Conservation (phyloP, 2,329 filamentous ascomycete species). For the Ophiosphaerella korrae region DNA sequence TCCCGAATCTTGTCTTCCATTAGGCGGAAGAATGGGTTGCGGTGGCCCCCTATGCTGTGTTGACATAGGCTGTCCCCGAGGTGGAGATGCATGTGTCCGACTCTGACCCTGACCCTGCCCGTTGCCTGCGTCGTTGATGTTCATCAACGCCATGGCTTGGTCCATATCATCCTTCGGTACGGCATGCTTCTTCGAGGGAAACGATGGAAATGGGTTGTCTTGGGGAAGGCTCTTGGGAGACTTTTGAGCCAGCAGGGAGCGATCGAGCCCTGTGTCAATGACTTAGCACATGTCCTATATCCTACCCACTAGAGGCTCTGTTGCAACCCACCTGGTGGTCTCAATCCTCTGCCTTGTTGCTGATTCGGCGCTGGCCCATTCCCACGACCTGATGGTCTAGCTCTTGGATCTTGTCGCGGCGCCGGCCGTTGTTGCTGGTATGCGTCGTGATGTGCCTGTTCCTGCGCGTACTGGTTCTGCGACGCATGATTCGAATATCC, state of each 20-base stretch:
- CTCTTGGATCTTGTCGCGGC: conserved; percentile 35
- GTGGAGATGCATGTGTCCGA: conserved; percentile 22
- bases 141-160: conserved; percentile 45
- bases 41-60: conserved; percentile 29
- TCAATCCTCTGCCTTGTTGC: conserved; percentile 31
- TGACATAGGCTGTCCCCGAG: conserved; percentile 28
- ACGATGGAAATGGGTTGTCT: conserved; percentile 57
- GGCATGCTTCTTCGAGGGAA: conserved; percentile 42
- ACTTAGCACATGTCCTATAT: conserved; percentile 8
- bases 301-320: neutral
- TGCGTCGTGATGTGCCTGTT: conserved; percentile 31
- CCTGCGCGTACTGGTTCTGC: conserved; percentile 32
- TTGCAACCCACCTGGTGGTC: conserved; percentile 34
- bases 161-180: conserved; percentile 29
- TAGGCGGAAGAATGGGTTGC: conserved; percentile 23
- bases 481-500: conserved; percentile 22
- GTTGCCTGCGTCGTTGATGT: conserved; percentile 26
- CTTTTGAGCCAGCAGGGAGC: conserved; percentile 35
- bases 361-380: conserved; percentile 23
- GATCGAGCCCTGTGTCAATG: conserved; percentile 33
- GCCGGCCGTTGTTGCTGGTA: conserved; percentile 30
- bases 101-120: conserved; percentile 23
- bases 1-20: conserved; percentile 42
- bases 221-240: conserved; percentile 35
- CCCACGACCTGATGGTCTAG: conserved; percentile 29